Conservation (phyloP, 106 monocot genomes). For the Dendrobium catenatum region DNA sequence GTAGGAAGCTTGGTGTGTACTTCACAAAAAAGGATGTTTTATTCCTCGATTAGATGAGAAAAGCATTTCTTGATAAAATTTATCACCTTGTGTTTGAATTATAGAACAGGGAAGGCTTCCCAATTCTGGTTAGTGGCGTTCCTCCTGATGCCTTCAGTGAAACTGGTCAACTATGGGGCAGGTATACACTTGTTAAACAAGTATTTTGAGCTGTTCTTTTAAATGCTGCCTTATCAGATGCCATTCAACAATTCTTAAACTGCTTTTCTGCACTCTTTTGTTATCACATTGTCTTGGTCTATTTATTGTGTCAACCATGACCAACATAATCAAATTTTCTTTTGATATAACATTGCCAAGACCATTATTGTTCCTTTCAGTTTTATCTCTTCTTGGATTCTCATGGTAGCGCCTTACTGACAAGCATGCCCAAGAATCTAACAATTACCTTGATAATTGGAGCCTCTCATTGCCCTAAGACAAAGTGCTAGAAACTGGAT, state of each 20-base stretch:
- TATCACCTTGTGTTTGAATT: background rate
- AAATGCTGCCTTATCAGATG: background rate
- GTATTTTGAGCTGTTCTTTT: background rate
- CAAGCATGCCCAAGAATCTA: background rate
- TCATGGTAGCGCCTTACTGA: background rate
- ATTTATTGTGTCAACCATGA: background rate
- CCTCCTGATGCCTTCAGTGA: slow-evolving; percentile 97
- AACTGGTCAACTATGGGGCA: slow-evolving; percentile 98
- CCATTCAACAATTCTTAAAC: background rate
- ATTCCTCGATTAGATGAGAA: background rate
- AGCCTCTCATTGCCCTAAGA: background rate
- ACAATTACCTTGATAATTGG: background rate
- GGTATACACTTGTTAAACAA: slow-evolving; percentile 31
- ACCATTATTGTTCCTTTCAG: background rate
- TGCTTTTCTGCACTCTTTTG: background rate
- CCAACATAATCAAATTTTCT: background rate
- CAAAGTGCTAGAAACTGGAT: background rate
- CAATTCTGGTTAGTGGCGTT: slow-evolving; percentile 91
- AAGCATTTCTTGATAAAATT: background rate
- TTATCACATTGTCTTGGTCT: background rate
- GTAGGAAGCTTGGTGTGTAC: slow-evolving; percentile 23
- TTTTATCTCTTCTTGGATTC: slow-evolving; percentile 1
- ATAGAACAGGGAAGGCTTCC: slow-evolving; percentile 76
- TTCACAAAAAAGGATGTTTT: background rate
- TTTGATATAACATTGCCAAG: too few species aligned